Evolutionary conservation across 345 rosid genomes (phyloP), one percentile per base, ranked within the genome.

Genomic region (Reutealis trisperma): DNA sequence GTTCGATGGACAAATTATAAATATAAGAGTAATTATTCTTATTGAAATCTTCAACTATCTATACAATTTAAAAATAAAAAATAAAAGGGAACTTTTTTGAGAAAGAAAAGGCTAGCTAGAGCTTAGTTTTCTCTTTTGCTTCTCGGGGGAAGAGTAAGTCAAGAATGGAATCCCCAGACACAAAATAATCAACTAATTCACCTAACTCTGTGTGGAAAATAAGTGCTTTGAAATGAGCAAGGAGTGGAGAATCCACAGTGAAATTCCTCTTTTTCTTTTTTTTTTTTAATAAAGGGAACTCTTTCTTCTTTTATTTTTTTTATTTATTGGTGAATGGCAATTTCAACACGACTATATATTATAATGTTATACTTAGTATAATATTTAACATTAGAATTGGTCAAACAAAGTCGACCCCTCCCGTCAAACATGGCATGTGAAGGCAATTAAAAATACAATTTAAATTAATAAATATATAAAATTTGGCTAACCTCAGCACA

Each of bases 401-500:
- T 81, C 76, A 63, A 70, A 59, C n/a, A 25, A 65, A 71, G 71
- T 41, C 25, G 73, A 60, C 77, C 77, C 74, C 60, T 64, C 2
- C 65, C 21, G 60, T 71, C 66, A 18, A 64, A 58, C 81, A 45
- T 21, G 27, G 51, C 84, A 70, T 74, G 79, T 75, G 76, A 60
- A 0, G 25, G 5, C 27, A 21, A 42, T 37, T n/a, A 13, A 11
- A n/a, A 14, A 47, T 47, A 47, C 10, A 1, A 37, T 8, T 42
- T 30, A 32, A 11, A 21, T 12, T 4, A 37, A 37, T 37, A 34
- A 2, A 34, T 37, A 37, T 37, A 37, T 37, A 37, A 4, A 37
- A 37, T 4, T 34, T 4, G 41, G 41, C 41, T 6, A 37, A 37
- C 41, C 41, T 37, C 6, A 34, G 5, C 5, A 34, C n/a, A 21